Evolutionary conservation across 2,329 filamentous ascomycete genomes (phyloP).

Genomic region (Trichophyton equinum): DNA sequence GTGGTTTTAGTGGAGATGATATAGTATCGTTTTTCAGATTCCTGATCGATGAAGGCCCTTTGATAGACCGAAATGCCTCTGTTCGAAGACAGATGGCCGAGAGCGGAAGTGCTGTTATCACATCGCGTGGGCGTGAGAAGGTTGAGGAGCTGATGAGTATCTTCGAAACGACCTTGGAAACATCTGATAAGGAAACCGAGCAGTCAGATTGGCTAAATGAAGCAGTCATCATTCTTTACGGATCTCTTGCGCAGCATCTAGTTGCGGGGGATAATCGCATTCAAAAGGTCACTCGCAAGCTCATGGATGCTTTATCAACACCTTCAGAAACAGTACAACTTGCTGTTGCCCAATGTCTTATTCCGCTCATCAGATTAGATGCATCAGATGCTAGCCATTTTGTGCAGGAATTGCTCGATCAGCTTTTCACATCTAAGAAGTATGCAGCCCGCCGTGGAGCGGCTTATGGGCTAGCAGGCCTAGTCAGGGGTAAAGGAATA

Average conservation of each 20-base stretch:
- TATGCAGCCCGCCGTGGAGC: slow-evolving; percentile 89
- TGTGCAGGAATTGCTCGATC: slow-evolving; percentile 65
- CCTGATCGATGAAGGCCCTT: slow-evolving; percentile 69
- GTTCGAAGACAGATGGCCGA: slow-evolving; percentile 89
- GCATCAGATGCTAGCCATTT: slow-evolving; percentile 67
- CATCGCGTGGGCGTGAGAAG: slow-evolving; percentile 64
- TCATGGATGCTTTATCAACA: slow-evolving; percentile 78
- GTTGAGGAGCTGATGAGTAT: slow-evolving; percentile 86
- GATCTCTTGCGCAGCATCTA: slow-evolving; percentile 79
- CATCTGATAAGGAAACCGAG: slow-evolving; percentile 67
- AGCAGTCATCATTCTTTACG: slow-evolving; percentile 94
- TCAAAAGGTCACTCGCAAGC: slow-evolving; percentile 71
- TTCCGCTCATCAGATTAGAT: slow-evolving; percentile 74
- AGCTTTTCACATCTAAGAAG: slow-evolving; percentile 73
- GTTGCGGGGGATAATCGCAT: slow-evolving; percentile 74
- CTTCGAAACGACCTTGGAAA: slow-evolving; percentile 79
- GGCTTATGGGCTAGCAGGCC: slow-evolving; percentile 84
- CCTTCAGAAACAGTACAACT: slow-evolving; percentile 96
- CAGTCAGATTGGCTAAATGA: slow-evolving; percentile 85
- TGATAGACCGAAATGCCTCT: slow-evolving; percentile 65
- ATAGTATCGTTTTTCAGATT: slow-evolving; percentile 73
- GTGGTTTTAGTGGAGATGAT: slow-evolving; percentile 53
- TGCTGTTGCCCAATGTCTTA: slow-evolving; percentile 85
- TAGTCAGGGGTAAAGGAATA: slow-evolving; percentile 80
- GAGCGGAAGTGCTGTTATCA: slow-evolving; percentile 69